Percentiles rank a stretch among this genome's conserved stretches.
Conservation (phyloP, 306 rosid genomes). For the Medicago truncatula region MtrunA17r5.0-ANR NC_053044.1:20522501-20523000, state of each 20-base stretch:
- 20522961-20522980: too few species aligned
- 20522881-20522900: too few species aligned
- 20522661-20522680: neutral
- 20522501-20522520: neutral
- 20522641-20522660: neutral
- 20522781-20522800: neutral
- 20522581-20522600: neutral
- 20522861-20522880: neutral
- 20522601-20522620: neutral
- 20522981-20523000: too few species aligned
- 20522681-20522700: neutral
- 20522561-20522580: neutral
- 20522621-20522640: neutral
- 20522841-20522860: neutral
- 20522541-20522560: neutral
- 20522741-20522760: neutral
- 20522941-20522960: too few species aligned
- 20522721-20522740: neutral
- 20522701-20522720: neutral
- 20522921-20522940: too few species aligned
- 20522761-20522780: neutral
- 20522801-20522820: neutral
- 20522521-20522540: neutral
- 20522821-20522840: neutral
- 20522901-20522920: too few species aligned